Conservation (phyloP, 2,329 filamentous ascomycete genomes). For the Endocalyx cinctus region DNA sequence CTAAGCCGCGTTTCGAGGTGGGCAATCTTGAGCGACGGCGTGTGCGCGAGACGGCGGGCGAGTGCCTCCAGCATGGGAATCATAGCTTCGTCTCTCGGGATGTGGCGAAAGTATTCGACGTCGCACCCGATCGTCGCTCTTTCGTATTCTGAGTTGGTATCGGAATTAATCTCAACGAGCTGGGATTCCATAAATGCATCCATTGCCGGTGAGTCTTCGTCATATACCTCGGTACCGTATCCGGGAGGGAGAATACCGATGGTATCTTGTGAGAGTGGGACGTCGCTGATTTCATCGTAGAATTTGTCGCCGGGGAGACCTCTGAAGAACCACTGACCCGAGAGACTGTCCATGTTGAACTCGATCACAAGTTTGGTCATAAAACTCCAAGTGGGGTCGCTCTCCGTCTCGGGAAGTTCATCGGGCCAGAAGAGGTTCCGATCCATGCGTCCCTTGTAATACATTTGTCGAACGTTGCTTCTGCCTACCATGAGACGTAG, state of each 20-base stretch:
- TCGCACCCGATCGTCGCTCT: not conserved
- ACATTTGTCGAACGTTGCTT: not conserved
- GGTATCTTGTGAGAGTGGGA: slow-evolving; percentile 1
- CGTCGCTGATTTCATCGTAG: not conserved
- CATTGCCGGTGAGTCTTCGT: not conserved
- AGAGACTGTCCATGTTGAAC: not conserved
- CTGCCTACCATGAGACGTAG: not conserved
- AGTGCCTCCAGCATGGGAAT: slow-evolving; percentile 3
- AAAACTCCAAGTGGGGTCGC: not conserved
- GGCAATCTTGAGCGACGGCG: slow-evolving; percentile 1
- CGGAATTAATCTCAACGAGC: not conserved
- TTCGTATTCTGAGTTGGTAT: no score
- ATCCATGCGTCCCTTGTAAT: slow-evolving; percentile 1
- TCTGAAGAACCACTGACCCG: not conserved
- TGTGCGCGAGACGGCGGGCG: slow-evolving; percentile 2
- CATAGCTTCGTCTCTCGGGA: slow-evolving; percentile 2
- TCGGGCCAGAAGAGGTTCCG: not conserved
- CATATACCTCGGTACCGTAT: no score
- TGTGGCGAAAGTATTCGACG: not conserved
- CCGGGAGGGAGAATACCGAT: not conserved
- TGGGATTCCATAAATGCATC: not conserved
- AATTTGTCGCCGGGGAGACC: not conserved
- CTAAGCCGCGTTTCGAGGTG: not conserved
- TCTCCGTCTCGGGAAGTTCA: not conserved
- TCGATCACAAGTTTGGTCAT: not conserved